phyloP scores from a whole-genome alignment of 129 eudicot species.

The Oenanthe sinensis region DNA sequence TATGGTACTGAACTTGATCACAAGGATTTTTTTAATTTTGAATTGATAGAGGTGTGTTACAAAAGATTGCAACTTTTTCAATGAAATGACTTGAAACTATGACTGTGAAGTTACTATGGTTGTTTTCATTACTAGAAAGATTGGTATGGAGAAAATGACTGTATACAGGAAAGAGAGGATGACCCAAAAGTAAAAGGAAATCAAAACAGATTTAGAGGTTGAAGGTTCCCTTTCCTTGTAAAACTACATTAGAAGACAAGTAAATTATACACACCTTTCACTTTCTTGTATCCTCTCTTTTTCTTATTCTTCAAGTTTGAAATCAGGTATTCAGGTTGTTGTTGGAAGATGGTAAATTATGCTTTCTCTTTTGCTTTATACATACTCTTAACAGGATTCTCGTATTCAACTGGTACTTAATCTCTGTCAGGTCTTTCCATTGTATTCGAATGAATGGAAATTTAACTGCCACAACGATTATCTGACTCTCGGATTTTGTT shows the following conservation, averaged over 20 bases:
- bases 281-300: conserved; percentile 29
- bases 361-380: conserved; percentile 52
- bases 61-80: background rate
- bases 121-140: background rate
- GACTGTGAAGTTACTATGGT: background rate
- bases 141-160: conserved; percentile 15
- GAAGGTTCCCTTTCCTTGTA: conserved; percentile 54
- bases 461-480: background rate
- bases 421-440: conserved; percentile 11
- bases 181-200: conserved; percentile 26
- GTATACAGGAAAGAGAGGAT: conserved; percentile 27
- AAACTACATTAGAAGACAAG: conserved; percentile 38
- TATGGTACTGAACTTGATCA: background rate
- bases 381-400: conserved; percentile 57
- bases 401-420: conserved; percentile 11
- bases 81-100: background rate
- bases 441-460: background rate
- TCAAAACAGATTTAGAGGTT: conserved; percentile 25
- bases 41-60: background rate
- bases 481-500: background rate
- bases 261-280: conserved; percentile 27
- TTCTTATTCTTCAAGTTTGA: conserved; percentile 70
- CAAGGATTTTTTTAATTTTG: background rate
- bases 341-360: conserved; percentile 23
- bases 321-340: conserved; percentile 38